Conservation (phyloP, 2,329 filamentous ascomycete species). For the Apiospora phragmitis region DNA sequence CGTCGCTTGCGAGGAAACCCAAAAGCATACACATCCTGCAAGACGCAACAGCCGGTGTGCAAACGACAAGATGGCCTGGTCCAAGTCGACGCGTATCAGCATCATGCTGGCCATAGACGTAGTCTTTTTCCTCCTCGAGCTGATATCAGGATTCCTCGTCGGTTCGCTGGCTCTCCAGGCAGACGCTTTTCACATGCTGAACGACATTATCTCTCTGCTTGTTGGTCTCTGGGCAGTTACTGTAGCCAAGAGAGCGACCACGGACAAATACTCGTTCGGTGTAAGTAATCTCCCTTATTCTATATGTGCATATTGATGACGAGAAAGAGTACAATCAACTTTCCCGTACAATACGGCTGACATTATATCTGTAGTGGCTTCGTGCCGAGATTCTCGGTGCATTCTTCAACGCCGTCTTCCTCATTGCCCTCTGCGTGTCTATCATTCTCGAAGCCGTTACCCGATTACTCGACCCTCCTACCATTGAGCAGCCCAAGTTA, state of each 20-base stretch:
- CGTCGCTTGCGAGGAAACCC: background rate
- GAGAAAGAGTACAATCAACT: background rate
- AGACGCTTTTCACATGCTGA: conserved; percentile 99
- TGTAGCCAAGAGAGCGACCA: conserved; percentile 79
- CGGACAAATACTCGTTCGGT: conserved; percentile 93
- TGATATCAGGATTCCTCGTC: conserved; percentile 82
- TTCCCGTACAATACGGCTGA: background rate
- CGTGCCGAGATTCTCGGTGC: conserved; percentile 95
- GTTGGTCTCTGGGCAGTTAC: conserved; percentile 96
- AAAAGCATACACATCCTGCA: background rate
- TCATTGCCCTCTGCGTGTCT: conserved; percentile 92
- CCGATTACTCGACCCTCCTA: conserved; percentile 86
- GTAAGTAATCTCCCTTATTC: conserved; percentile 42
- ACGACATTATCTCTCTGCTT: conserved; percentile 92
- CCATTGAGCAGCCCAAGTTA: conserved; percentile 80
- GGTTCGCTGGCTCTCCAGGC: conserved; percentile 92
- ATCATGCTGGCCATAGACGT: conserved; percentile 91
- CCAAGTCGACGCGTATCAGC: conserved; percentile 88
- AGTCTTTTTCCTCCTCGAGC: conserved; percentile 86
- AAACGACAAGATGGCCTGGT: conserved; percentile 69
- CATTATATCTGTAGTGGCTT: conserved; percentile 67
- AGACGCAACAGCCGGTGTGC: background rate
- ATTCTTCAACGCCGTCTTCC: conserved; percentile 95
- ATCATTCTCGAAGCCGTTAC: conserved; percentile 95
- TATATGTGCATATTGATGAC: conserved; percentile 36